These are phyloP conservation scores for Colletotrichum tropicale DNA, from an alignment of 2,329 filamentous ascomycete species.

Conservation along the genomic window DNA sequence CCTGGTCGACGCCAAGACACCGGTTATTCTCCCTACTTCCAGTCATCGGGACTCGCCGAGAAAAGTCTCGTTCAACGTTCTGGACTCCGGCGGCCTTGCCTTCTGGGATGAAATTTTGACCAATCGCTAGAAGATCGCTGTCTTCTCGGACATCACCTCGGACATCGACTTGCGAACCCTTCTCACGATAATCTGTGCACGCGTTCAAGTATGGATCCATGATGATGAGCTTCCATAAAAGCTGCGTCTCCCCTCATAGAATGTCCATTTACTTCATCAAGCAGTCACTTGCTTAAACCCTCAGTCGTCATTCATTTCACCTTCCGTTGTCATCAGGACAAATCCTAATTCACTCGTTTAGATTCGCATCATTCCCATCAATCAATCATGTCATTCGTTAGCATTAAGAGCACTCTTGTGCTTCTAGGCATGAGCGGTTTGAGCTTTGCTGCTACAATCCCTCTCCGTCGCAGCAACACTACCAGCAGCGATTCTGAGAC, in stretches of 20 bases:
- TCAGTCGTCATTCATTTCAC: neutral
- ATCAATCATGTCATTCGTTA: neutral
- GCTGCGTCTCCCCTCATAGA: neutral
- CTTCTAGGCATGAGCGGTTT: neutral
- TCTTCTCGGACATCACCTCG: neutral
- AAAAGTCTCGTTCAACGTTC: neutral
- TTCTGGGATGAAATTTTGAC: neutral
- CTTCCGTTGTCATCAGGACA: neutral
- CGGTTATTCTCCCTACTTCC: fast-evolving
- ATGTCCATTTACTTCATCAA: neutral
- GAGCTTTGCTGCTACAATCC: neutral
- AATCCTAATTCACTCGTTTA: neutral
- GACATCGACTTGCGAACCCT: neutral
- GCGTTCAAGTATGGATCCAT: neutral
- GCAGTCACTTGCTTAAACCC: neutral
- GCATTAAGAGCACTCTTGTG: neutral
- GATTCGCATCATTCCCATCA: neutral
- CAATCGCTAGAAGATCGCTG: neutral
- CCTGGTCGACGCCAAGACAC: neutral
- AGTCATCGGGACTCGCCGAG: neutral
- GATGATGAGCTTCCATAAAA: neutral
- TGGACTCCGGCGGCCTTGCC: neutral
- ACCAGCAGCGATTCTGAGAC: neutral
- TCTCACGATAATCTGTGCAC: neutral
- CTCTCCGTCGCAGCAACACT: neutral